Percentiles rank a stretch among this genome's conserved stretches.
These are phyloP conservation scores for Fusarium newnesense DNA, from an alignment of 2,329 filamentous ascomycete genomes.

Conservation along the genomic window DNA sequence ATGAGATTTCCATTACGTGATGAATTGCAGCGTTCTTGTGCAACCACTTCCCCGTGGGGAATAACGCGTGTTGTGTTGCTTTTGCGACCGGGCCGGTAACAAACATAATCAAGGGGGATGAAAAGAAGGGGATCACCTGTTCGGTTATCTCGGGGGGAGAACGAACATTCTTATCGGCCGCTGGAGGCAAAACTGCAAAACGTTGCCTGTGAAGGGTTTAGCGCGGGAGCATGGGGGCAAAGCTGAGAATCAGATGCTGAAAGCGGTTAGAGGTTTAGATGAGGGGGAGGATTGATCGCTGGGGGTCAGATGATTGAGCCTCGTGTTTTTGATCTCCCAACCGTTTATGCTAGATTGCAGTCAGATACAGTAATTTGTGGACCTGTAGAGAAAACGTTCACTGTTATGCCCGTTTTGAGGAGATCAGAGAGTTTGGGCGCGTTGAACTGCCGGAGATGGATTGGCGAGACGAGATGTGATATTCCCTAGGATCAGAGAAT, in stretches of 20 bases:
- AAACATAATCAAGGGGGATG: background rate
- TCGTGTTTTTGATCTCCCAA: background rate
- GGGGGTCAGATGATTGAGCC: slow-evolving; percentile 15
- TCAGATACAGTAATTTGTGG: slow-evolving; percentile 25
- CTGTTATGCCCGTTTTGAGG: slow-evolving; percentile 29
- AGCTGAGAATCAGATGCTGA: slow-evolving; percentile 37
- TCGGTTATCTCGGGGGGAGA: slow-evolving; percentile 34
- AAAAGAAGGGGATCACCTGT: slow-evolving; percentile 1
- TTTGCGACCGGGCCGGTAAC: slow-evolving; percentile 23
- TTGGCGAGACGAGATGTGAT: background rate
- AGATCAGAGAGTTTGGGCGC: background rate
- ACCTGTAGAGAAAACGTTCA: background rate
- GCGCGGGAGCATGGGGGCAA: slow-evolving; percentile 8
- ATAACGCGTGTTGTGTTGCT: background rate
- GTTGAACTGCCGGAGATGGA: slow-evolving; percentile 18
- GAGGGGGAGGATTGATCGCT: slow-evolving; percentile 2
- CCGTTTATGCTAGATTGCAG: slow-evolving; percentile 5
- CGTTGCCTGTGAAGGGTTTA: slow-evolving; percentile 34
- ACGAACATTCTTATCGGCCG: slow-evolving; percentile 29
- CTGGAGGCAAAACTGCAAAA: slow-evolving; percentile 25
- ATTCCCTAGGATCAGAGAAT: slow-evolving; percentile 1
- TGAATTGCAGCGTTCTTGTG: background rate
- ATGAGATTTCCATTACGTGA: slow-evolving; percentile 38
- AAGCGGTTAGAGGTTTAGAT: slow-evolving; percentile 6
- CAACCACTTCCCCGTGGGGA: slow-evolving; percentile 25